Evolutionary conservation across 2,329 filamentous ascomycete genomes (phyloP), one percentile per base, ranked within the genome.

Genomic region (Aschersonia sp.): DNA sequence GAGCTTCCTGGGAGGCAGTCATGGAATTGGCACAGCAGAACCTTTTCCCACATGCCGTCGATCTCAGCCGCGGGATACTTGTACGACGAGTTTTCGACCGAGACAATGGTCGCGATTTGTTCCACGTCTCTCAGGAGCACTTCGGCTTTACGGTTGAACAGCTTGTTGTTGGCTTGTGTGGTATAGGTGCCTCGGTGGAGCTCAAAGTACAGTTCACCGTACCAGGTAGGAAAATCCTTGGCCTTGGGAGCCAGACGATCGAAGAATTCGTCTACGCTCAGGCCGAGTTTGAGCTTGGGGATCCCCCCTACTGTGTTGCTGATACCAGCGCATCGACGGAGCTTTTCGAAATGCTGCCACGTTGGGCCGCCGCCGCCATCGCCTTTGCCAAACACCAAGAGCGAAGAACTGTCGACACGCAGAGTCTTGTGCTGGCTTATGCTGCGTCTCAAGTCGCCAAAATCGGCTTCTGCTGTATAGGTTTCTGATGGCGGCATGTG

Each of bases 401-500:
- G 72, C 1, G 88, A 95, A 0, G 87, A 90, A 52, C 83, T 79
- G 61, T 98, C 92, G 54, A 94, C 85, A 55, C 95, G 87, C 75
- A 98, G 79, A 3, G 87, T 94, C 70, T 97, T 97, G 72, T 98
- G 92, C 61, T 94, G 85, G 11, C 81, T 79, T 49, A 96, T 76
- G 58, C 90, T 96, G 53, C 90, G 80, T 63, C 79, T 90, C 43
- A 98, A 80, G 61, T 98, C 92, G 29, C 90, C 89, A 67, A 97
- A 96, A 64, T 97, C 81, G 30, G 92, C 92, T 56, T 89, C 83
- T 2, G 92, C 85, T 5, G 90, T 97, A 63, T 98, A 97, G 0
- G 92, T 97, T 67, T 98, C 89, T 2, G 87, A 79, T 1, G 92
- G 92, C 4, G 89, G 81, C 92, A 98, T 98, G 60, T 98, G 92